Base-by-base conservation (phyloP, 2,329 filamentous ascomycete species). In the Boeremia exigua region DNA sequence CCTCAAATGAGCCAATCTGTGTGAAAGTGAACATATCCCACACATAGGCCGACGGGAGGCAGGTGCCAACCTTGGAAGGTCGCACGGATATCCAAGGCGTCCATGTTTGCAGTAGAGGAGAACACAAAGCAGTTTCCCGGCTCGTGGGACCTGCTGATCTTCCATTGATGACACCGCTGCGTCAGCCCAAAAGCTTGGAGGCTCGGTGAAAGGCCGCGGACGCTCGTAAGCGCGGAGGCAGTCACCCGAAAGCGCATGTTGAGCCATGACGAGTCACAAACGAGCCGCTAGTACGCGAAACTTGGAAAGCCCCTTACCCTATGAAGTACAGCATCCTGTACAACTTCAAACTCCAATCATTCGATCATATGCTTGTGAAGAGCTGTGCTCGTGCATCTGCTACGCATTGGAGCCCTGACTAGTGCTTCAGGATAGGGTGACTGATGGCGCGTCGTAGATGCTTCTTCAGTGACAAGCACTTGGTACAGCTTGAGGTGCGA, bases 181-280 rank as follows among this genome's bases (percentile, higher is more conserved):
- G 40, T 46, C 40, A 47, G 53, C 42, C 51, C 17, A 50, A 50
- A 50, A 30, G 46, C 53, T 56, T 56, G 53, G 53, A 45, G 36
- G 28, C 7, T 50, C 12, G 40, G 10, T 34, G 15, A 39, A 37
- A 30, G 33, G 40, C 53, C 47, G 47, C 36, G 42, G 53, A 50
- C 53, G 42, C 15, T 34, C 49, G 40, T 42, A 50, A 42, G 46
- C 47, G 40, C 53, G 53, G 36, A 40, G 27, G 19, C 17, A 29
- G 48, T 52, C 54, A 32, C 33, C 54, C n/a, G 19, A 47, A 50
- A 48, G 47, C 42, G 53, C 36, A 34, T 47, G 42, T 42, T 55
- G 47, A 49, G 27, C 46, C 25, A 48, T 40, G 48, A 51, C 42
- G 38, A 44, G 48, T 38, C 23, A 28, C 19, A 48, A 56, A 17